Evolutionary conservation across 192 early-diverging fungal species (phyloP).

Genomic region (Phycomyces nitens): DNA sequence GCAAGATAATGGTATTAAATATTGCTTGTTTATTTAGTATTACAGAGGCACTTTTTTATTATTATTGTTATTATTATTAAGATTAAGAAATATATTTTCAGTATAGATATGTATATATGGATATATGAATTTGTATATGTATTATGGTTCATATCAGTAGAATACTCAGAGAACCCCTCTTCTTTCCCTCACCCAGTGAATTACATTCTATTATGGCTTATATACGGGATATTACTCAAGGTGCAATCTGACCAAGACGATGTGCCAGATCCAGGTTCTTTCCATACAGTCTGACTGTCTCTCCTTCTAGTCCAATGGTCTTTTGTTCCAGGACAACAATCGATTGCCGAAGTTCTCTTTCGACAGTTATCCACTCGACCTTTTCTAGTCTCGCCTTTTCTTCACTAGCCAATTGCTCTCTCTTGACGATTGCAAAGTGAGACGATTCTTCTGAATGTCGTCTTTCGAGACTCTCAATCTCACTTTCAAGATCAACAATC

Average conservation of each 20-base stretch:
- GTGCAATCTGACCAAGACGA: conserved; percentile 10
- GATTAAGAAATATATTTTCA: no score
- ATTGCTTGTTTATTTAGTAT: no score
- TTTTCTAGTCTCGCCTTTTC: background rate
- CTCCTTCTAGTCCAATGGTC: conserved; percentile 1
- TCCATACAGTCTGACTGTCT: conserved; percentile 9
- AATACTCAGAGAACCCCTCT: no score
- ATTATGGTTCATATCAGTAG: no score
- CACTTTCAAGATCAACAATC: conserved; percentile 8
- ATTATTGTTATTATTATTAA: no score
- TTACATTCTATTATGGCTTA: background rate
- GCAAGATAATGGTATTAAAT: no score
- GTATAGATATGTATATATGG: no score
- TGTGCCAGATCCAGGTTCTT: conserved; percentile 20
- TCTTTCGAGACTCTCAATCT: conserved; percentile 4
- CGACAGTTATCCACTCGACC: background rate
- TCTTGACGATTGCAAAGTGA: background rate
- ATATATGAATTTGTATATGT: no score
- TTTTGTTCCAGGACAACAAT: conserved; percentile 3
- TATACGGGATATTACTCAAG: background rate
- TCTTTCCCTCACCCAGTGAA: background rate
- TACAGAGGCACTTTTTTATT: no score
- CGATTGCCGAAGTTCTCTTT: background rate
- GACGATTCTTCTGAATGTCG: background rate
- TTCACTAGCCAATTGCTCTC: background rate